Base-by-base conservation (phyloP, 83 land plant genomes). In the Larix sibirica region DNA sequence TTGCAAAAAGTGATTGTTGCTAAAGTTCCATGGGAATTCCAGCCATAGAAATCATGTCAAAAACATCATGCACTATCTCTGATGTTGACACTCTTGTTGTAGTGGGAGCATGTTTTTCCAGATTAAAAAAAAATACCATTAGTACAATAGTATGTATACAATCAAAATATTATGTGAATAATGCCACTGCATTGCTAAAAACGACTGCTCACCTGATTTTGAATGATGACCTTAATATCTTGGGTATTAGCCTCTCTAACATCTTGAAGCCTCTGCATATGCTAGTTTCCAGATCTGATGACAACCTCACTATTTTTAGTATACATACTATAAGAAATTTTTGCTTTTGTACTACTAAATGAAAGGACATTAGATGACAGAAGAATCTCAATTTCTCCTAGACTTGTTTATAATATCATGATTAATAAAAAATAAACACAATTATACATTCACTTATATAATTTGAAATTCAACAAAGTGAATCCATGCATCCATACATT, bases 331-430 rank as follows among this genome's bases (percentile, higher is more conserved):
- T 84, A 21, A 47, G 88, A 84, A 62, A 76, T 59, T 9, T 66
- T 83, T 62, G 83, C 68, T 69, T 85, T 81, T 31, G 88, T 77
- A 82, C 92, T 91, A 66, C 81, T 94, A 79, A 97, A 97, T 31
- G 96, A 94, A 80, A 94, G 87, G 65, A 97, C 93, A 26, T 95
- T 93, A 12, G 98, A 93, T 70, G 99, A 97, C 63, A 94, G 82
- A 79, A 94, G 90, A 13, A 70, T n/a, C 75, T 92, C 88, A n/a
- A 81, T 86, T 76, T 85, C 85, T 59, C 95, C 94, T 21, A 88
- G 88, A 5, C 88, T 80, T 21, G 85, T 91, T 33, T 33, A 0
- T 33, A 33, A 1, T 33, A 33, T 33, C 36, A 33, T 33, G 36
- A 33, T 33, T 33, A 33, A 33, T 33, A 0, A 33, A 0, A 33